Evolutionary conservation across 129 eudicot genomes (phyloP), one percentile per base, ranked within the genome.

Genomic region (Smallanthus sonchifolius): DNA sequence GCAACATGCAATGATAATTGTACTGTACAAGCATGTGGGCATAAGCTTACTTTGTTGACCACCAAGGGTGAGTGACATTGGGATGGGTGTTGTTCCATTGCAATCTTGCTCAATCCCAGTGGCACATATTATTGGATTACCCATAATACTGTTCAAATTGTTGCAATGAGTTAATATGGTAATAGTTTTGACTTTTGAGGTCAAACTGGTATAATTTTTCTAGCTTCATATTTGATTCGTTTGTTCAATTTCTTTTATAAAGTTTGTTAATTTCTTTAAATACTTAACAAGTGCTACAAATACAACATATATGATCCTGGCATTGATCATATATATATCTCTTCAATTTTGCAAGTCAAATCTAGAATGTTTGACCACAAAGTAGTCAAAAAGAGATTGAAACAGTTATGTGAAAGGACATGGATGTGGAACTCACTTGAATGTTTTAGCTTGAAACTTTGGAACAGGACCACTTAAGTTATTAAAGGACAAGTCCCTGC

Each of bases 401-500:
- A 19, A 15, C 24, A 47, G 59, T 64, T 24, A n/a, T 63, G 47
- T 37, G 10, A 17, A 62, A 51, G 42, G 28, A 70, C 44, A 57
- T 64, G 72, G 38, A 44, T 11, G 67, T 61, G 7, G 43, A 61
- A 35, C 86, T 82, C 77, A 91, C 99, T 86, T 94, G 86, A 91
- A 91, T 77, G 97, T 91, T 79, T 88, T 94, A 20, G 94, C 89
- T 52, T 43, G 78, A 80, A 90, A 84, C 66, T 78, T 80, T 49
- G 97, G 97, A 10, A 94, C 93, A 55, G 99, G 97, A 43, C 97
- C 97, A 79, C 88, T 94, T 79, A 94, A 80, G 82, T 94, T 88
- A 77, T 94, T 94, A 88, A 74, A 94, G 28, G 99, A 91, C 81
- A 94, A 82, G 75, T 94, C 99, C 85, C 99, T 94, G 77, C 45